A percentile compares a stretch with the other conserved stretches of the same genome.
These are phyloP conservation scores for Penicillium thymicola DNA, from an alignment of 2,329 filamentous ascomycete species.

Conservation along the genomic window DNA sequence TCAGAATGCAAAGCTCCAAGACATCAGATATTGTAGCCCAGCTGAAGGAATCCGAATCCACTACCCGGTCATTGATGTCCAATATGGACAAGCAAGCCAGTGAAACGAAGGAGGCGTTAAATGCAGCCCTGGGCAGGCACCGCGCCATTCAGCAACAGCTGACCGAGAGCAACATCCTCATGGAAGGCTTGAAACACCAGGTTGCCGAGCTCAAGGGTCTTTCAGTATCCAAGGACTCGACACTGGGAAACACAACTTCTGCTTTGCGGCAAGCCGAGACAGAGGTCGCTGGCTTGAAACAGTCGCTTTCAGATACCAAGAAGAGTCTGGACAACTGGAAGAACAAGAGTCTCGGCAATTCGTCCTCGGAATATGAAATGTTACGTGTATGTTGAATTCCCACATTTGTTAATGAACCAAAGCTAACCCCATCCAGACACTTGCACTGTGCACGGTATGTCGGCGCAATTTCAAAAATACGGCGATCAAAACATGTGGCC, in stretches of 20 bases:
- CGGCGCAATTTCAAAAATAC: conserved; percentile 93
- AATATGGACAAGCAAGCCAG: conserved; percentile 89
- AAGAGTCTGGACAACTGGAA: conserved; percentile 86
- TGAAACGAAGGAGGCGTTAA: conserved; percentile 76
- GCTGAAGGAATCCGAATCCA: conserved; percentile 82
- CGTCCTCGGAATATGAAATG: conserved; percentile 77
- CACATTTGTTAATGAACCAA: conserved; percentile 4
- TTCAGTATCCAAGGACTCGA: conserved; percentile 72
- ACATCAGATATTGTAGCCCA: conserved; percentile 91
- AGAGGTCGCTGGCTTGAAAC: conserved; percentile 76
- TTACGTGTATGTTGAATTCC: conserved; percentile 66
- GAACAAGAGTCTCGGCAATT: conserved; percentile 75
- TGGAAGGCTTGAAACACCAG: conserved; percentile 72
- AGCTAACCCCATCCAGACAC: conserved; percentile 48
- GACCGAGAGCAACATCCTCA: conserved; percentile 65
- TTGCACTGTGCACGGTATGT: conserved; percentile 89
- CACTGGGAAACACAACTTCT: conserved; percentile 61
- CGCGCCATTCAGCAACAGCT: conserved; percentile 70
- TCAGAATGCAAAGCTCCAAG: conserved; percentile 80
- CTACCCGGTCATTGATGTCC: conserved; percentile 69
- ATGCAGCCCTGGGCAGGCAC: conserved; percentile 66
- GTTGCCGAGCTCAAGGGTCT: conserved; percentile 71
- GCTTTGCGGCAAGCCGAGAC: conserved; percentile 59
- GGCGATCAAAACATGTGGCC: conserved; percentile 87
- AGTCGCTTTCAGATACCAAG: conserved; percentile 71